Conservation (phyloP, 2,329 filamentous ascomycete genomes). For the Drechslera avenae region DNA sequence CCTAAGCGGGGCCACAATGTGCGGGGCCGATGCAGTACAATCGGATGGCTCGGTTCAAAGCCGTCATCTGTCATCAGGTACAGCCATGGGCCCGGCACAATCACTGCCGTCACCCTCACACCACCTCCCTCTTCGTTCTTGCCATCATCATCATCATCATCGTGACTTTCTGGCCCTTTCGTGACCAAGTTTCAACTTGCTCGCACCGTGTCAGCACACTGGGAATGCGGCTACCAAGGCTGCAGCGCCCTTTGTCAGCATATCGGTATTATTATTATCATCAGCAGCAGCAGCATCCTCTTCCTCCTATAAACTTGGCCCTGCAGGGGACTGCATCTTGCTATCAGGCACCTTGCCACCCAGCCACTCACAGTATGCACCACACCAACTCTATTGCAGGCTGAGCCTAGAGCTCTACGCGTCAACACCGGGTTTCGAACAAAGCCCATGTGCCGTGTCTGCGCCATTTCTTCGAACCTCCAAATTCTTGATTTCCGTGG, state of each 20-base stretch:
- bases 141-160: slow-evolving; percentile 11
- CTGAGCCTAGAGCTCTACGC: slow-evolving; percentile 1
- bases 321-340: slow-evolving; percentile 7
- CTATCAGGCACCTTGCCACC: slow-evolving; percentile 3
- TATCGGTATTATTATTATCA: no score
- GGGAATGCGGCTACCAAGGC: slow-evolving; percentile 7
- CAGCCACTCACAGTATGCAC: slow-evolving; percentile 7
- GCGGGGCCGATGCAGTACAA: slow-evolving; percentile 29
- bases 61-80: slow-evolving; percentile 8
- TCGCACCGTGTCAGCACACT: slow-evolving; percentile 12
- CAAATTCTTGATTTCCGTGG: slow-evolving; percentile 13
- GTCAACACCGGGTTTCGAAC: slow-evolving; percentile 1
- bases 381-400: slow-evolving; percentile 4
- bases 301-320: neutral
- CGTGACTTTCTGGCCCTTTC: slow-evolving; percentile 3
- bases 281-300: neutral
- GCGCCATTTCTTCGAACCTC: slow-evolving; percentile 18
- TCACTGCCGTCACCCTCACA: slow-evolving; percentile 17
- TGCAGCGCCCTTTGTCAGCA: neutral
- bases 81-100: slow-evolving; percentile 14
- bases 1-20: slow-evolving; percentile 9
- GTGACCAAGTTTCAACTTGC: neutral
- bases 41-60: slow-evolving; percentile 30
- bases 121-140: slow-evolving; percentile 31
- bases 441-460: neutral